Base-by-base conservation (phyloP, 2,329 filamentous ascomycete species). In the Fusarium avenaceum region DNA sequence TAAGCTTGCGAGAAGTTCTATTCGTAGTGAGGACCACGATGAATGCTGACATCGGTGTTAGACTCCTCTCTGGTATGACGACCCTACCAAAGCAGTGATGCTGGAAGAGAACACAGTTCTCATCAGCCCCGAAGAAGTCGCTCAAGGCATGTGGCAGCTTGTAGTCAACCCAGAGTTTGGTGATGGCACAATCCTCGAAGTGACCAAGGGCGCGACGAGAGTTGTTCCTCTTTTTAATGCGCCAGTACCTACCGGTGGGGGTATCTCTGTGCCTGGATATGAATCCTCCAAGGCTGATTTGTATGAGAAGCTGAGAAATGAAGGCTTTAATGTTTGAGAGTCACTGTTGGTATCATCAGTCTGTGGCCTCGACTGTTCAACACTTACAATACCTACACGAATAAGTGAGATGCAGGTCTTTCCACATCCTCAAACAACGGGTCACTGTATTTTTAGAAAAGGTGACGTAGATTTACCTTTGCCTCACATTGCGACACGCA, bases 51-150 rank as follows among this genome's bases (percentile, higher is more conserved):
- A 13, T 33, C 13, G 20, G 13, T 10, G 6, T 22, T 20, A 78
- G 72, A 81, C 79, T 9, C 72, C 77, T 4, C 59, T 80, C 33
- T 78, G 76, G 75, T 33, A 54, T n/a, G 72, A 78, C 10, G 76
- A 79, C 51, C 73, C 75, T 9, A 74, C 69, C 43, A 79, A 76
- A 65, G 56, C 72, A 13, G 48, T 59, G 24, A 70, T 77, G 59
- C 59, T 76, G 6, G 69, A 69, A 14, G 53, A 72, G 15, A 64
- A 71, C 24, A 71, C 71, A n/a, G 67, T 70, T 7, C 72, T 79
- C 43, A 68, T 78, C 26, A 70, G 74, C 20, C 72, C 77, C 20
- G 72, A 75, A 43, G 75, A 77, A 61, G 72, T 77, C 20, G 78
- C 73, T 7, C 69, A 72, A 22, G 76, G 70, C 54, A 80, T 79